Percentiles rank a stretch among this genome's conserved stretches.
phyloP scores from a whole-genome alignment of 495 filamentous ascomycete genomes.

The Pyronema domesticum region DNA sequence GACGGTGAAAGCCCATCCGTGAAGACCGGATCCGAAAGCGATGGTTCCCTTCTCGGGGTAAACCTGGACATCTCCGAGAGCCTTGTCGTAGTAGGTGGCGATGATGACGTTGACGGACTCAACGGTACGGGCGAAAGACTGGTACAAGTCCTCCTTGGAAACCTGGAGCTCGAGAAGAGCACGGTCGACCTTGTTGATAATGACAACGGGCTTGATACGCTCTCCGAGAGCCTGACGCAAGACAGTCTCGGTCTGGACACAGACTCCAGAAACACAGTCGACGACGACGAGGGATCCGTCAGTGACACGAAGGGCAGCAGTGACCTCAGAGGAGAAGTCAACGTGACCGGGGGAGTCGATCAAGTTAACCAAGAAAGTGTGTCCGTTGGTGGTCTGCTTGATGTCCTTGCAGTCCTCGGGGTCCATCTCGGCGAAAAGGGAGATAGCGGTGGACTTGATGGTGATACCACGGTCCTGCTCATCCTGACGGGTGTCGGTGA shows the following conservation, averaged over 20 bases:
- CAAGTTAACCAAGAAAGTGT: conserved; percentile 99
- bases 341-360: conserved; percentile 99
- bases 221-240: conserved; percentile 97
- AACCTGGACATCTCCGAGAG: conserved; percentile 93
- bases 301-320: conserved; percentile 97
- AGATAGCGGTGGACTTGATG: conserved; percentile 99
- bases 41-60: conserved; percentile 92
- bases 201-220: conserved; percentile 98
- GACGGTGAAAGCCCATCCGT: conserved; percentile 99
- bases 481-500: conserved; percentile 91
- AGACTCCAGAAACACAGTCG: conserved; percentile 98
- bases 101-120: conserved; percentile 99
- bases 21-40: conserved; percentile 98
- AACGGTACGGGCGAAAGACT: conserved; percentile 96
- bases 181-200: conserved; percentile 99
- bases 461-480: conserved; percentile 99
- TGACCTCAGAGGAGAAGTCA: conserved; percentile 99
- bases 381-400: conserved; percentile 62
- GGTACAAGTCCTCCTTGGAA: conserved; percentile 97
- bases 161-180: conserved; percentile 96
- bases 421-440: conserved; percentile 72
- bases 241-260: conserved; percentile 99
- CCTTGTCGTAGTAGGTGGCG: conserved; percentile 94
- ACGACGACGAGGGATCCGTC: conserved; percentile 99
- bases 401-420: conserved; percentile 93